Conservation (phyloP, 352 stramenopile genomes). For the Pythium aristosporum region DNA sequence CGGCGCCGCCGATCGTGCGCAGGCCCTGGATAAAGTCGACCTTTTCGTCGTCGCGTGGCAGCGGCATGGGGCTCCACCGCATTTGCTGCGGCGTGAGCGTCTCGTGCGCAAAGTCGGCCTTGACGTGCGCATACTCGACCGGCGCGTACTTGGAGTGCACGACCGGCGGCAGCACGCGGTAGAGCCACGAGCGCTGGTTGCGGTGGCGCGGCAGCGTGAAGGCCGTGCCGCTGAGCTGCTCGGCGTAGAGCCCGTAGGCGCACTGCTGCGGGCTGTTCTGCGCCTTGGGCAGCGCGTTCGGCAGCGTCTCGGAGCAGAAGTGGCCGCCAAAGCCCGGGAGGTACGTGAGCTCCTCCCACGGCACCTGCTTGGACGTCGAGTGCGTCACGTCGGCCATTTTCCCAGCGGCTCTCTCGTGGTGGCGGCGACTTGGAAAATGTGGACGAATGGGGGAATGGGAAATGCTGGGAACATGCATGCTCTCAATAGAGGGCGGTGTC, state of each 20-base stretch:
- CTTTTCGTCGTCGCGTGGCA: conserved; percentile 44
- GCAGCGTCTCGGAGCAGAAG: conserved; percentile 92
- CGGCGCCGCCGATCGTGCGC: conserved; percentile 81
- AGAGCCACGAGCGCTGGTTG: conserved; percentile 92
- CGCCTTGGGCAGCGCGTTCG: conserved; percentile 85
- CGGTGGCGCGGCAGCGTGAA: conserved; percentile 93
- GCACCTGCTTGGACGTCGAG: conserved; percentile 25
- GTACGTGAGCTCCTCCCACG: conserved; percentile 81
- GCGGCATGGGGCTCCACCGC: conserved; percentile 88
- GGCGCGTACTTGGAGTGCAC: conserved; percentile 74
- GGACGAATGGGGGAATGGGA: conserved; percentile 13
- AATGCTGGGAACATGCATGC: too few species aligned
- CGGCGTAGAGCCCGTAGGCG: conserved; percentile 90
- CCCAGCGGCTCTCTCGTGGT: not conserved
- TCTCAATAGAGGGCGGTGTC: conserved; percentile 6
- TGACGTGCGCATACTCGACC: conserved; percentile 46
- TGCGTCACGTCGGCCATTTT: conserved; percentile 15
- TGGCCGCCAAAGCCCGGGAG: conserved; percentile 92
- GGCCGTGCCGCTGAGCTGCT: conserved; percentile 95
- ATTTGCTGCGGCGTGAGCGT: conserved; percentile 90
- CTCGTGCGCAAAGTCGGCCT: conserved; percentile 67
- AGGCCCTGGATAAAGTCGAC: conserved; percentile 91
- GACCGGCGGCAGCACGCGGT: conserved; percentile 89
- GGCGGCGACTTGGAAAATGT: not conserved
- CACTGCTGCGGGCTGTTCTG: conserved; percentile 96